Evolutionary conservation across 805 yeast species (phyloP).

Genomic region (Nadsonia fulvescens): DNA sequence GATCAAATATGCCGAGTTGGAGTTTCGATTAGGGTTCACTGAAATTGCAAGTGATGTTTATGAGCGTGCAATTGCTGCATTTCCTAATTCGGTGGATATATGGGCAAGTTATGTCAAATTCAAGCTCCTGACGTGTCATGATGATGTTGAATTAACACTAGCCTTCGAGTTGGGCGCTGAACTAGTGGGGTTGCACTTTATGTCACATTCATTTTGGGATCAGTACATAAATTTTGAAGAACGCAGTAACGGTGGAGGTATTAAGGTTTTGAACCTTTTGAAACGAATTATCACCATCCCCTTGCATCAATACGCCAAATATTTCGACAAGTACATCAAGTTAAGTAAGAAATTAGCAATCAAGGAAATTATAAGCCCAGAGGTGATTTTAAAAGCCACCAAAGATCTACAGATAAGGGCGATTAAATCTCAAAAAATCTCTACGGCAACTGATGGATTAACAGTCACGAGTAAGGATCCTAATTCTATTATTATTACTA

Average conservation of each 20-base stretch:
- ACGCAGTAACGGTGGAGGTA: slow-evolving; percentile 18
- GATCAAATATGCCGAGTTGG: slow-evolving; percentile 23
- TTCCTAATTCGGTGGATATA: slow-evolving; percentile 17
- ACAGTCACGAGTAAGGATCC: slow-evolving; percentile 5
- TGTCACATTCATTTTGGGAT: slow-evolving; percentile 76
- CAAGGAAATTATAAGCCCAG: slow-evolving; percentile 19
- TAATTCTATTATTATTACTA: slow-evolving; percentile 1
- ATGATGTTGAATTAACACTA: slow-evolving; percentile 9
- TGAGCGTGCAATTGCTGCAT: slow-evolving; percentile 16
- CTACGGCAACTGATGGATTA: too few relatives aligned
- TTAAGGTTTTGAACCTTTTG: slow-evolving; percentile 22
- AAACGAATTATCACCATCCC: slow-evolving; percentile 30
- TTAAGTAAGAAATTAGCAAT: slow-evolving; percentile 18
- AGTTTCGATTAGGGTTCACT: slow-evolving; percentile 17
- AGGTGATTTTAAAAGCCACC: too few relatives aligned
- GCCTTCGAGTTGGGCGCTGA: slow-evolving; percentile 30
- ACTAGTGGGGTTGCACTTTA: slow-evolving; percentile 50
- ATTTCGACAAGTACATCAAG: slow-evolving; percentile 30
- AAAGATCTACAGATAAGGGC: too few relatives aligned
- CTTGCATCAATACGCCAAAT: slow-evolving; percentile 71
- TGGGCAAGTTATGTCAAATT: slow-evolving; percentile 24
- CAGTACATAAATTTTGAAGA: slow-evolving; percentile 44
- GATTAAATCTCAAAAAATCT: slow-evolving; percentile 2
- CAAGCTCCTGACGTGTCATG: slow-evolving; percentile 13
- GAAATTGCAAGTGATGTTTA: slow-evolving; percentile 18